Conservation (phyloP, 257 asterid species). For the Eustoma russellianum region DNA sequence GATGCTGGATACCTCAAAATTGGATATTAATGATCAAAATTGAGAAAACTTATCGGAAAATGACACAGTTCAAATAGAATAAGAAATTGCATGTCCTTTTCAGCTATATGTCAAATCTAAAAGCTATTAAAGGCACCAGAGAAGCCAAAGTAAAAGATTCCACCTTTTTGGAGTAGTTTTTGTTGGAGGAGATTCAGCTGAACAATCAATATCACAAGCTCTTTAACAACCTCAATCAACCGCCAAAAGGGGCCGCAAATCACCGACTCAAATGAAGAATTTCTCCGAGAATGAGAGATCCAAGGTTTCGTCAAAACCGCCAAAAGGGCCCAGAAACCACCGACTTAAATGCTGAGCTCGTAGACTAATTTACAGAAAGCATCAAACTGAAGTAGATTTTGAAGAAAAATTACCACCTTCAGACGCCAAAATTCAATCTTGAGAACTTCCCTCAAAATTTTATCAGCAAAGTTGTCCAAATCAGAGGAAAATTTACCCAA, state of each 20-base stretch:
- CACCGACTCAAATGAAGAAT: too few relatives aligned
- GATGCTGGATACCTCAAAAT: neutral
- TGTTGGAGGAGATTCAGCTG: conserved; percentile 3
- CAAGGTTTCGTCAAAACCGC: too few relatives aligned
- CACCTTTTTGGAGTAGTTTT: conserved; percentile 7
- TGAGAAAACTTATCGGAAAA: neutral
- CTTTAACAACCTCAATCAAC: neutral
- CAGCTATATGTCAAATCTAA: too few relatives aligned
- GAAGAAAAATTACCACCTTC: neutral
- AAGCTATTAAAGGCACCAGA: too few relatives aligned
- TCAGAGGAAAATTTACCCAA: neutral
- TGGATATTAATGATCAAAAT: neutral
- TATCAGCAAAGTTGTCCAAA: conserved; percentile 12
- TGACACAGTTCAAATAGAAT: too few relatives aligned
- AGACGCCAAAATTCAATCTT: conserved; percentile 9
- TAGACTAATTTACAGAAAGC: conserved; percentile 1
- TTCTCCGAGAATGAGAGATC: too few relatives aligned
- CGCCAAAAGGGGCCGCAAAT: conserved; percentile 7
- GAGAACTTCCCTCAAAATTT: conserved; percentile 1
- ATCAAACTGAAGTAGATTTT: neutral
- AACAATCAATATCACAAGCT: neutral
- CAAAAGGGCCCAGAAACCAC: neutral
- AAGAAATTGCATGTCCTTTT: too few relatives aligned
- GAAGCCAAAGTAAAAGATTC: conserved; percentile 1
- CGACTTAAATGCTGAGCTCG: neutral